Percentiles rank a stretch among this genome's conserved stretches.
Conservation (phyloP, 352 stramenopile species). For the Blastocystis sp. region DNA sequence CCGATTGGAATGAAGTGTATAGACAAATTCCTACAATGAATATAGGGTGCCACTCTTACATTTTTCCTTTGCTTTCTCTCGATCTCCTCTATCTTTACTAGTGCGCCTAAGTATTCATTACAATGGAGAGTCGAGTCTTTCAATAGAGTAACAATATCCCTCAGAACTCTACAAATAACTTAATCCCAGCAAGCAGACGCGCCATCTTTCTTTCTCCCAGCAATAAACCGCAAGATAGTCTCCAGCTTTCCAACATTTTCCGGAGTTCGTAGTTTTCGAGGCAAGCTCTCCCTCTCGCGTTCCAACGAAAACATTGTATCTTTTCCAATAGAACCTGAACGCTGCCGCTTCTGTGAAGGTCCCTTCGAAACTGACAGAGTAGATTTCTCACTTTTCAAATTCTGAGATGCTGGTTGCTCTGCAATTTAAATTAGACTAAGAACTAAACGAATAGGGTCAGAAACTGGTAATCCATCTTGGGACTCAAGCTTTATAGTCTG, state of each 20-base stretch:
- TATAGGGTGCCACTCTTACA: neutral
- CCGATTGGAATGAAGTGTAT: neutral
- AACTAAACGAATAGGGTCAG: neutral
- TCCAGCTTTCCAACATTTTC: neutral
- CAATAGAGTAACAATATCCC: constrained; percentile 20
- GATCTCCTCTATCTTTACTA: constrained; percentile 30
- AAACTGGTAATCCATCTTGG: neutral
- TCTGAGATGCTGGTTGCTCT: neutral
- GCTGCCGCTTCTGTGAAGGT: neutral
- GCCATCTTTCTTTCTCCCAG: constrained; percentile 25
- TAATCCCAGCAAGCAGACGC: neutral
- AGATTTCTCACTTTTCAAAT: neutral
- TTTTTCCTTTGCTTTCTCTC: constrained; percentile 3
- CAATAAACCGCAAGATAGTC: constrained; percentile 17
- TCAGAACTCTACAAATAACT: neutral
- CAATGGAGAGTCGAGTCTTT: constrained; percentile 15
- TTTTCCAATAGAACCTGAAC: neutral
- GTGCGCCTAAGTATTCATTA: constrained; percentile 32
- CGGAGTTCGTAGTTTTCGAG: neutral
- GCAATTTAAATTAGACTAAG: neutral
- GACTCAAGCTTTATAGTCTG: neutral
- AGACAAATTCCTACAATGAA: constrained; percentile 18
- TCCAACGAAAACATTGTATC: constrained; percentile 31
- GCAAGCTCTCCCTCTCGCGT: neutral
- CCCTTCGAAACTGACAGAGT: neutral